phyloP scores from a whole-genome alignment of 2,329 filamentous ascomycete species.

The Colletotrichum sp. region DNA sequence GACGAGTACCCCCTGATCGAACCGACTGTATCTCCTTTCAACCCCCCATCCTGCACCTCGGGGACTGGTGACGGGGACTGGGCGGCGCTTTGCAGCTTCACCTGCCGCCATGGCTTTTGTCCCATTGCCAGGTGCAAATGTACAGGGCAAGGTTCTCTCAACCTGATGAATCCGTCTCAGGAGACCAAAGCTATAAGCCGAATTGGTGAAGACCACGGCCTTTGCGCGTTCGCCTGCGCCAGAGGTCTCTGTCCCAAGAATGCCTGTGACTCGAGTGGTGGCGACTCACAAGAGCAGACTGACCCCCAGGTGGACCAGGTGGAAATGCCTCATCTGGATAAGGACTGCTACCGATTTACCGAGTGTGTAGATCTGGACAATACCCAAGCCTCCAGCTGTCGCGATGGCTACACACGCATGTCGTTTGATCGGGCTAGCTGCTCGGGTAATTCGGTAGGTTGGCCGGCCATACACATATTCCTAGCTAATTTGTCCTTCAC shows the following conservation, averaged over 20 bases:
- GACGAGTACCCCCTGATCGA: background rate
- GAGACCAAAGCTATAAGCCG: background rate
- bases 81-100: conserved; percentile 43
- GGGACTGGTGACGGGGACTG: conserved; percentile 17
- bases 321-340: background rate
- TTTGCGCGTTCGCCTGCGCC: background rate
- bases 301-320: background rate
- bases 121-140: conserved; percentile 35
- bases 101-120: conserved; percentile 51
- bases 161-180: background rate
- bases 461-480: background rate
- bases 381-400: background rate
- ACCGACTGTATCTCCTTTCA: background rate
- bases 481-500: background rate
- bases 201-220: background rate
- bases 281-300: background rate
- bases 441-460: background rate
- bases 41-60: conserved; percentile 22
- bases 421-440: background rate
- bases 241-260: background rate
- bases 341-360: background rate
- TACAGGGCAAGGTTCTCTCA: background rate
- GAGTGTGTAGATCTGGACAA: background rate
- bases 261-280: conserved; percentile 26
- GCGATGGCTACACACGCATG: background rate